Evolutionary conservation across 2,329 filamentous ascomycete species (phyloP), one percentile per base, ranked within the genome.

Genomic region (Xylaria multiplex): DNA sequence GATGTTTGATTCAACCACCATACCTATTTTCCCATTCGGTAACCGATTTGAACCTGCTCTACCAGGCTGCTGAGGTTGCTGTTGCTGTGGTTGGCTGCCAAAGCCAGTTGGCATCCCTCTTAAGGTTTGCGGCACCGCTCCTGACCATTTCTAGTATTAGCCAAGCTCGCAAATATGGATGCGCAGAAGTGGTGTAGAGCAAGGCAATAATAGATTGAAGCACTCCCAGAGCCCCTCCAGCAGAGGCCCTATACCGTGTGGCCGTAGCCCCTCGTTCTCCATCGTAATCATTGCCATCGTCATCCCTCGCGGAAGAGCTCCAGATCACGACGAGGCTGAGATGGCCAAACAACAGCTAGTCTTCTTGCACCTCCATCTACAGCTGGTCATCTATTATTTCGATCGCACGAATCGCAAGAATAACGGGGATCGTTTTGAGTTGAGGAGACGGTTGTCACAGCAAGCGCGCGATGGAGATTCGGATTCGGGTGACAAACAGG

Each of bases 1-100:
- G 48, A 55, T 62, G 30, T 69, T 57, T 62, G 7, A 11, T 52
- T 59, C 52, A 59, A 35, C 54, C 61, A 69, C 73, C 82, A 77
- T 83, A 90, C 88, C 85, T 83, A 89, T 79, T 78, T 90, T 90
- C 62, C 87, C 87, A 72, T 88, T 89, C 64, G 87, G 87, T 84
- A 90, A 81, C 75, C 88, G 84, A 77, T 78, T 86, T 60, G 87
- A 83, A 48, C 84, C 84, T 69, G 81, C 80, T 75, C 88, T 83
- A 62, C 81, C 85, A 70, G 82, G 77, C 70, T 83, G 84, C 73
- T 88, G 87, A 64, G 83, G 83, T 77, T 86, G 86, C 77, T 86
- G 87, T 37, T 55, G 83, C 77, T 87, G 86, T 77, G 86, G 87
- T 55, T 67, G 86, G 72, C 81, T 81, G 70, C 82, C 83, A 76